Percentiles rank a stretch among this genome's conserved stretches.
phyloP scores from a whole-genome alignment of 805 yeast genomes.

The Hanseniaspora occidentalis region DNA sequence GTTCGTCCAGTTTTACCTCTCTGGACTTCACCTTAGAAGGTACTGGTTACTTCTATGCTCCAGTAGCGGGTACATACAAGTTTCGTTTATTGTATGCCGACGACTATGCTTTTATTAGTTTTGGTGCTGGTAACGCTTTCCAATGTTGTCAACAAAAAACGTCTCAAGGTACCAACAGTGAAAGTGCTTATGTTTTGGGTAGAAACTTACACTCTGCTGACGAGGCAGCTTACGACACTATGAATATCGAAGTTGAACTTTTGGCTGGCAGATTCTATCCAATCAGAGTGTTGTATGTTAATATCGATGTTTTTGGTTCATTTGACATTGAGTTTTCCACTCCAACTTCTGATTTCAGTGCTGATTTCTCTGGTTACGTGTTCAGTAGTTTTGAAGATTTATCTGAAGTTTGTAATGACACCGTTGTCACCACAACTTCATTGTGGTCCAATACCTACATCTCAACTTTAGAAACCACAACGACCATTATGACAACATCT shows the following conservation, averaged over 20 bases:
- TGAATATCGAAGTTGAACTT: constrained; percentile 8
- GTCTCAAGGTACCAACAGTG: not conserved
- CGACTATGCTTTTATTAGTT: constrained; percentile 22
- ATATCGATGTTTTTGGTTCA: constrained; percentile 2
- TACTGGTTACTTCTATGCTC: constrained; percentile 19
- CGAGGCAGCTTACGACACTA: not conserved
- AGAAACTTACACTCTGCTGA: constrained; percentile 5
- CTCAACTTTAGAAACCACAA: not conserved
- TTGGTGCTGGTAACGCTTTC: constrained; percentile 23
- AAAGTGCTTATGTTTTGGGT: not conserved
- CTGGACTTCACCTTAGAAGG: constrained; percentile 14
- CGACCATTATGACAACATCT: not conserved
- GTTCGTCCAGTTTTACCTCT: not conserved
- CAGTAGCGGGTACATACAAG: constrained; percentile 19
- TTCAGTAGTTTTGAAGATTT: not conserved
- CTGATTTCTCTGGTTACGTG: not conserved
- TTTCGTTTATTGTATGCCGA: constrained; percentile 18
- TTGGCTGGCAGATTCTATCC: constrained; percentile 20
- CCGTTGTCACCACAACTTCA: not conserved
- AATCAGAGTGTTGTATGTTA: constrained; percentile 15
- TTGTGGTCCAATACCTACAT: not conserved
- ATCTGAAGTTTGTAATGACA: not conserved
- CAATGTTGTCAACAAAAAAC: constrained; percentile 21
- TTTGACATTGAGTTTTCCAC: not conserved
- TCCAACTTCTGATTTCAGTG: not conserved